These are phyloP conservation scores for Wickerhamomyces sp. DNA, from an alignment of 1,139 yeast species.

Conservation along the genomic window DNA sequence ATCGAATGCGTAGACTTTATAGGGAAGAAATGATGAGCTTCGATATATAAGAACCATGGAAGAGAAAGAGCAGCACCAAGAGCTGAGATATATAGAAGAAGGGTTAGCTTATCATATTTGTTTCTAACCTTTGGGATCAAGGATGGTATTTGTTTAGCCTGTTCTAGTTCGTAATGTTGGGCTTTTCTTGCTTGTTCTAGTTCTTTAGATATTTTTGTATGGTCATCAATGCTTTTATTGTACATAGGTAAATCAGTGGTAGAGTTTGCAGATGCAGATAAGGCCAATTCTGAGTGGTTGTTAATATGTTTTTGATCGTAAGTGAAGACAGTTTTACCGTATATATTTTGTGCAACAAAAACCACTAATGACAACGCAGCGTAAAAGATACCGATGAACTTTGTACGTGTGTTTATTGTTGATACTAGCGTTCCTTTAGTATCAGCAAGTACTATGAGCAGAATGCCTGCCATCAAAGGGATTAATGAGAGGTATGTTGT, in stretches of 20 bases:
- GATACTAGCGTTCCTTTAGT: conserved; percentile 29
- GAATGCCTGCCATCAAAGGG: conserved; percentile 69
- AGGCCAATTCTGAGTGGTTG: conserved; percentile 22
- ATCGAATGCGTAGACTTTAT: conserved; percentile 2
- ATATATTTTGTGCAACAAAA: conserved; percentile 89
- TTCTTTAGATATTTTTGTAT: conserved; percentile 18
- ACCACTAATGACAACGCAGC: conserved; percentile 81
- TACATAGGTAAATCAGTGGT: conserved; percentile 4
- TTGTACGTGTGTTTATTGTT: conserved; percentile 27
- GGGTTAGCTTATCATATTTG: conserved; percentile 74
- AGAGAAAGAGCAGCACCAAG: conserved; percentile 76
- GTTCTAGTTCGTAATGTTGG: conserved; percentile 12
- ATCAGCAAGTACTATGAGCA: conserved; percentile 32
- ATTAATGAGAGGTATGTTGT: conserved; percentile 64
- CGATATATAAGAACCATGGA: conserved; percentile 74
- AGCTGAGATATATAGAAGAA: conserved; percentile 77
- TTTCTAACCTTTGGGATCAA: conserved; percentile 21
- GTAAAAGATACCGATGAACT: conserved; percentile 63
- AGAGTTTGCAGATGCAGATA: conserved; percentile 4
- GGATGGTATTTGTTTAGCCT: conserved; percentile 5
- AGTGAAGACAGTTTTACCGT: conserved; percentile 83
- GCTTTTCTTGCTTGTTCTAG: conserved; percentile 9
- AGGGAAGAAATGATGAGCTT: conserved; percentile 37
- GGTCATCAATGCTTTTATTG: conserved; percentile 7
- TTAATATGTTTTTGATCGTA: conserved; percentile 28